These are phyloP conservation scores for Trichophyton equinum DNA, from an alignment of 2,329 filamentous ascomycete species.

Conservation along the genomic window DNA sequence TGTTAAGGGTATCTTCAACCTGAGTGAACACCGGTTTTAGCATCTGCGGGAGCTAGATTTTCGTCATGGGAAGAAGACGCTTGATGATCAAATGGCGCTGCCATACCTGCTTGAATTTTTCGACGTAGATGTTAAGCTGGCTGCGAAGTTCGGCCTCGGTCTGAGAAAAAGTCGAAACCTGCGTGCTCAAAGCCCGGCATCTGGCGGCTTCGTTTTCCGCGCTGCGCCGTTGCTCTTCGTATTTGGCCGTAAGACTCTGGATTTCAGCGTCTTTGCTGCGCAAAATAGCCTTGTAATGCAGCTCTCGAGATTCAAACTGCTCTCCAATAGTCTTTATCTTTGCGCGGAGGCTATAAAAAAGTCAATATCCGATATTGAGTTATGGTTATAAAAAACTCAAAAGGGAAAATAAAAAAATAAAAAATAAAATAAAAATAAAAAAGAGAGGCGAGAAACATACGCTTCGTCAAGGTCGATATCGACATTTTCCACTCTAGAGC, in stretches of 20 bases:
- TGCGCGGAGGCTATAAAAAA: conserved; percentile 42
- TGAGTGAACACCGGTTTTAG: conserved; percentile 31
- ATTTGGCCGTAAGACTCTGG: conserved; percentile 76
- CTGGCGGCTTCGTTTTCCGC: conserved; percentile 70
- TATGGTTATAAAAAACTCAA: neutral
- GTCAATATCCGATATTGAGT: conserved; percentile 8
- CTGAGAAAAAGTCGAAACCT: conserved; percentile 91
- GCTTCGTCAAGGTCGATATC: conserved; percentile 83
- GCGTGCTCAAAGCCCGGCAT: conserved; percentile 72
- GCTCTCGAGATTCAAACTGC: conserved; percentile 87
- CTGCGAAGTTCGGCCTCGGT: conserved; percentile 87
- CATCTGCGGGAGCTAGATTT: neutral
- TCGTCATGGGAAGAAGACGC: neutral
- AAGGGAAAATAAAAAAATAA: neutral
- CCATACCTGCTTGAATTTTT: conserved; percentile 97
- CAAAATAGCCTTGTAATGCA: conserved; percentile 85
- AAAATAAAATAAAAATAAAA: neutral
- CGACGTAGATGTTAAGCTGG: conserved; percentile 95
- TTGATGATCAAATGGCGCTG: neutral
- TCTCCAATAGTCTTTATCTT: conserved; percentile 90
- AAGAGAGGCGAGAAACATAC: conserved; percentile 39
- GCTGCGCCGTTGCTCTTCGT: conserved; percentile 78
- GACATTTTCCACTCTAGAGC: conserved; percentile 63
- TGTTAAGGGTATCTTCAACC: conserved; percentile 98
- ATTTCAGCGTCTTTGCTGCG: conserved; percentile 93